Base-by-base conservation (phyloP, 192 early-diverging fungal genomes). In the Ambispora gerdemannii region DNA sequence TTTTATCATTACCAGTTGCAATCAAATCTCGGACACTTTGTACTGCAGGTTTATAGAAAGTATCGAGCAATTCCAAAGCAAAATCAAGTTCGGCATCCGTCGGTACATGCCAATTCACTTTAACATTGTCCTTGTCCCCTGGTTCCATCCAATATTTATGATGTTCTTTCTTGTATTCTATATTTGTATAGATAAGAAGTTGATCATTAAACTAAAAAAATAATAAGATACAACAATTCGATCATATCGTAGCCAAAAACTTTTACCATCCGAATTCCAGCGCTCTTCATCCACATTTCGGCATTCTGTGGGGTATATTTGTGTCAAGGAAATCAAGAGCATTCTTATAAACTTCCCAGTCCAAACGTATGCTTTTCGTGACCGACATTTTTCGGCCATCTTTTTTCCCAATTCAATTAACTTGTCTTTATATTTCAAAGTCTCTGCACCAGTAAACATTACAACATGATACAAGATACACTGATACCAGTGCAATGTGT, bases 401-500 rank as follows among this genome's bases (percentile, higher is more conserved):
- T 77, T 38, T 31, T 76, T 70, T 11, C 78, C 71, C 4, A 87
- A 43, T 10, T 77, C 77, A 8, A 85, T 34, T 11, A 91, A 55
- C 25, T 88, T 82, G 17, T 63, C 38, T 60, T 79, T 78, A 56
- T 89, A 78, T 32, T 75, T 52, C 10, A 90, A 77, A 2, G 87
- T 43, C 11, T 83, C 80, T 0, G 43, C 33, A 31, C 88, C 89
- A 31, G 80, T 61, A 17, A 76, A 68, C 22, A 72, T 63, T 4
- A 89, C 51, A 3, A 91, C 75, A 22, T 81, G 83, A 56, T 81
- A 83, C 10, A 93, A 58, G 34, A 92, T 85, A 20, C 73, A 77
- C 58, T 94, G 92, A 67, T 88, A 85, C 87, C 92, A 94, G 72
- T 94, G 92, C 28, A 93, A 73, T 8, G 80, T 83, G 0, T 90